Evolutionary conservation across 2,329 filamentous ascomycete species (phyloP).

Genomic region (Xylariaceae sp.): DNA sequence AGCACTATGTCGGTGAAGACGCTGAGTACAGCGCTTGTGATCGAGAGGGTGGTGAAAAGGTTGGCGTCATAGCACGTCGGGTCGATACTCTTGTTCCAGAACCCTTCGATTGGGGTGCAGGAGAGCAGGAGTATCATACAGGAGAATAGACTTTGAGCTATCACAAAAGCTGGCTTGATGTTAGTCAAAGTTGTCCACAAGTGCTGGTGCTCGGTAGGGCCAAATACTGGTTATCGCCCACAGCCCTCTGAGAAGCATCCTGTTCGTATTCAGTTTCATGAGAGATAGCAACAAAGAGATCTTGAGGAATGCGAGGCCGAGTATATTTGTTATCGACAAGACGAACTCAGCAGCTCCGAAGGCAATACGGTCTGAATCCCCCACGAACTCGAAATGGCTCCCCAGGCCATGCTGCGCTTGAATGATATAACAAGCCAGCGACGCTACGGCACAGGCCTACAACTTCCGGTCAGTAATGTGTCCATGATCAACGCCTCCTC

Average conservation of each 20-base stretch:
- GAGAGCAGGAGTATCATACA: constrained; percentile 14
- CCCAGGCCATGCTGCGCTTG: constrained; percentile 43
- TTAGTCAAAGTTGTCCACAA: neutral
- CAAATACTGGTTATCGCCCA: constrained; percentile 11
- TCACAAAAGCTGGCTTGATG: constrained; percentile 9
- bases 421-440: constrained; percentile 33
- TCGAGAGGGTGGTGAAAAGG: constrained; percentile 17
- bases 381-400: constrained; percentile 35
- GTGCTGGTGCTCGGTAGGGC: too few relatives aligned
- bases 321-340: constrained; percentile 42
- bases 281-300: constrained; percentile 42
- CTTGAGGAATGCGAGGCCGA: constrained; percentile 37
- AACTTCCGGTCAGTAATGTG: constrained; percentile 1
- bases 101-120: constrained; percentile 14
- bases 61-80: constrained; percentile 10
- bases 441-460: constrained; percentile 25
- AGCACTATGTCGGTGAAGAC: constrained; percentile 41
- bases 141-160: constrained; percentile 14
- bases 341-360: constrained; percentile 39
- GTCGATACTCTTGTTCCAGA: constrained; percentile 9
- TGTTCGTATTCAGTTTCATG: constrained; percentile 29
- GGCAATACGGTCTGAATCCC: constrained; percentile 24
- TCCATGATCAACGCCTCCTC: too few relatives aligned
- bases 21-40: constrained; percentile 30
- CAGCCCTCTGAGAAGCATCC: constrained; percentile 8